Evolutionary conservation across 2,329 filamentous ascomycete species (phyloP).

Genomic region (Hymenotorrendiella dingleyae): DNA sequence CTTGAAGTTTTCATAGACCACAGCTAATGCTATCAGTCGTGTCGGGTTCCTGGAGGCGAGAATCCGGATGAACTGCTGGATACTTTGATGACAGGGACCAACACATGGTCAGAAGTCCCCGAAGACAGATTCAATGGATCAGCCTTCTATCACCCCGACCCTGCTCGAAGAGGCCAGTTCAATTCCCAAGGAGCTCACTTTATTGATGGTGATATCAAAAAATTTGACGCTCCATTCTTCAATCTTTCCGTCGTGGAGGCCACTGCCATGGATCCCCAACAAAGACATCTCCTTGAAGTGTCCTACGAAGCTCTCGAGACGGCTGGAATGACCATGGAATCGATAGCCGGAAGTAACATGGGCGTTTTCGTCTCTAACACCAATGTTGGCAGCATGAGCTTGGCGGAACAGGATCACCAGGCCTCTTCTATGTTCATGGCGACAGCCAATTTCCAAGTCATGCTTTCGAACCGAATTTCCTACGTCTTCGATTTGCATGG

Average conservation of each 20-base stretch:
- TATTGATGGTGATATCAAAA: slow-evolving; percentile 7
- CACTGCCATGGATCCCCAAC: slow-evolving; percentile 39
- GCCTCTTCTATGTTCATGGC: no score
- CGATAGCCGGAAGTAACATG: slow-evolving; percentile 5
- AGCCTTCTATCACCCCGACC: slow-evolving; percentile 36
- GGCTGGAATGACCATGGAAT: slow-evolving; percentile 6
- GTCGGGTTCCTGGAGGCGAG: slow-evolving; percentile 46
- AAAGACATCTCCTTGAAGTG: slow-evolving; percentile 42
- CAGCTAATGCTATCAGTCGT: no score
- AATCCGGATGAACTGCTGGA: slow-evolving; percentile 64
- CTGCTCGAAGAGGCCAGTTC: background rate
- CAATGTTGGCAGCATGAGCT: slow-evolving; percentile 1
- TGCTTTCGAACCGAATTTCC: slow-evolving; percentile 28
- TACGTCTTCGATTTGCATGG: slow-evolving; percentile 32
- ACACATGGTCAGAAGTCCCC: slow-evolving; percentile 38
- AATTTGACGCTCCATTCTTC: slow-evolving; percentile 18
- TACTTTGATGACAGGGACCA: slow-evolving; percentile 63
- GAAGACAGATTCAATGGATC: slow-evolving; percentile 40
- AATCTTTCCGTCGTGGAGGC: slow-evolving; percentile 10
- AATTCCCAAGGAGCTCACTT: slow-evolving; percentile 3
- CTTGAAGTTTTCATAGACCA: no score
- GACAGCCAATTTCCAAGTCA: no score
- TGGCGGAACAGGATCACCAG: no score
- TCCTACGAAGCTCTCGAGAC: slow-evolving; percentile 25
- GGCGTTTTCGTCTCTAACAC: background rate